Evolutionary conservation across 345 rosid species (phyloP).

Genomic region (Hibiscus tridactylites): DNA sequence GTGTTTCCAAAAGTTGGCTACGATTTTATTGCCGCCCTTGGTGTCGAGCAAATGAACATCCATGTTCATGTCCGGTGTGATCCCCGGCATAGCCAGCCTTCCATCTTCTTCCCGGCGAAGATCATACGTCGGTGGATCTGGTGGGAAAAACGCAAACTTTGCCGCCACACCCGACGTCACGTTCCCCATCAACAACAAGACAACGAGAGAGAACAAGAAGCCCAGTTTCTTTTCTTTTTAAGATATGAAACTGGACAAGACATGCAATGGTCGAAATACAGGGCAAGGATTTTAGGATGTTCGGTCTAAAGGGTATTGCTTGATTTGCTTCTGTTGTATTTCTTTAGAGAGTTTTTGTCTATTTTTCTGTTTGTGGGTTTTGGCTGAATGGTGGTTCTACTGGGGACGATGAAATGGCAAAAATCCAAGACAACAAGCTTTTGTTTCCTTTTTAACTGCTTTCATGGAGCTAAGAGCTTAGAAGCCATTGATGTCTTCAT

Average conservation of each 20-base stretch:
- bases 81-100: constrained; percentile 51
- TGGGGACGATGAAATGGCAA: too few species aligned
- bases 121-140: constrained; percentile 88
- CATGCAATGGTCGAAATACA: constrained; percentile 8
- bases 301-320: not conserved
- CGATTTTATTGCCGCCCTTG: constrained; percentile 68
- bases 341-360: not conserved
- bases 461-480: not conserved
- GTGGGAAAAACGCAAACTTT: constrained; percentile 95
- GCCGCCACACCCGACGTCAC: constrained; percentile 94
- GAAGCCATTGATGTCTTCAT: not conserved
- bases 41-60: constrained; percentile 76
- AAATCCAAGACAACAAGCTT: not conserved
- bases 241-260: not conserved
- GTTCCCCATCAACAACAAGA: constrained; percentile 54
- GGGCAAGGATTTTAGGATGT: not conserved
- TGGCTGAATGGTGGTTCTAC: too few species aligned
- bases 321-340: not conserved
- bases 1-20: constrained; percentile 92
- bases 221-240: constrained; percentile 1
- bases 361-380: not conserved
- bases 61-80: constrained; percentile 67
- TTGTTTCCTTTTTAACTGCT: not conserved
- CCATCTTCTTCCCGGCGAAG: constrained; percentile 55
- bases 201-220: not conserved